Base-by-base conservation (phyloP, 176 grass and related monocot species). In the Themeda triandra region DNA sequence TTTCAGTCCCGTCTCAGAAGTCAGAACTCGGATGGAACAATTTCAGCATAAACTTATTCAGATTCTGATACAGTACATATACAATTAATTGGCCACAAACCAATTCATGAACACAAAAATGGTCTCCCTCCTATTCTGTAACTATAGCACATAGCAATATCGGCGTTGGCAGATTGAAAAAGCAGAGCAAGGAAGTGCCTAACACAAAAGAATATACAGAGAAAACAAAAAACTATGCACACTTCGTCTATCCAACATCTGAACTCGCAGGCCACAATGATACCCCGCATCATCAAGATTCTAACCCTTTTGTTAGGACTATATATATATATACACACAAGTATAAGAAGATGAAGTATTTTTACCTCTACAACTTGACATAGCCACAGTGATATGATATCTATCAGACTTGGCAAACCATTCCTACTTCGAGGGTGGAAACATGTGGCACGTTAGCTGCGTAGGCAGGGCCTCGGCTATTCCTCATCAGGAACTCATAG, bases 381-480 rank as follows among this genome's bases (percentile, higher is more conserved):
- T 40, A 23, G 19, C 79, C 42, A 30, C 18, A 0, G 7, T 39
- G n/a, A 17, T 15, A 63, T 29, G 11, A 21, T 46, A 14, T 72
- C n/a, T 71, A n/a, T 98, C 83, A 98, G 35, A 98, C 91, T 83
- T 91, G 89, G 84, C 89, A 98, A 21, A 95, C 84, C 96, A 98
- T 98, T 74, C 96, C 96, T 29, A 98, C 96, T 66, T 98, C 93
- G 30, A 98, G 53, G 32, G 88, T 91, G 9, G 93, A 98, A 24
- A 87, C 96, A 60, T 96, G 89, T 8, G 93, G 96, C 17, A 92
- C 90, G 33, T 80, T 91, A 21, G 89, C 84, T 4, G 87, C 89
- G 2, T 89, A 89, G 6, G 44, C 59, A 8, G 96, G 90, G 6
- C 96, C 81, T 33, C 91, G 89, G 81, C 93, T 94, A 63, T 98